Evolutionary conservation across 2,329 filamentous ascomycete genomes (phyloP).

Genomic region (Xylariaceae sp.): DNA sequence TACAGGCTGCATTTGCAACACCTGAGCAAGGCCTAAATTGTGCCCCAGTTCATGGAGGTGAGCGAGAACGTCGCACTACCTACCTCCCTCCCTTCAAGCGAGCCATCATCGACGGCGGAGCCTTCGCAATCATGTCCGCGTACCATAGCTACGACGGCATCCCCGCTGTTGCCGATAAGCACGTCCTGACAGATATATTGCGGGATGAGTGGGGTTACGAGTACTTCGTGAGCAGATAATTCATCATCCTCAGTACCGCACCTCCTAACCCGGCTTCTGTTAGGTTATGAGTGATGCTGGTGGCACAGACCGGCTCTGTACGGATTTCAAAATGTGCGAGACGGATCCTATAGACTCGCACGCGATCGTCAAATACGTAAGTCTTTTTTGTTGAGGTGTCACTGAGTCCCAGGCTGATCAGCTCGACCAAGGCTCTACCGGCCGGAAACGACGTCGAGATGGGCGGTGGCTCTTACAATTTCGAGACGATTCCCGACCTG

Average conservation of each 20-base stretch:
- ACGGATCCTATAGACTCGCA: constrained; percentile 58
- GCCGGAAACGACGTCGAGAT: constrained; percentile 72
- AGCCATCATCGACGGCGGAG: constrained; percentile 65
- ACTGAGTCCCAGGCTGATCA: no score
- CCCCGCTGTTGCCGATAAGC: constrained; percentile 61
- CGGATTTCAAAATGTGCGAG: constrained; percentile 59
- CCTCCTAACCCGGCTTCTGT: constrained; percentile 4
- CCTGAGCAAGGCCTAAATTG: constrained; percentile 72
- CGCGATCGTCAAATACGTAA: constrained; percentile 56
- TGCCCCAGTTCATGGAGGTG: constrained; percentile 50
- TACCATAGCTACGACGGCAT: constrained; percentile 73
- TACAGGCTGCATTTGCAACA: constrained; percentile 54
- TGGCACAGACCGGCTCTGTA: constrained; percentile 64
- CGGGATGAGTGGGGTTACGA: constrained; percentile 70
- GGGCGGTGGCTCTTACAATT: constrained; percentile 71
- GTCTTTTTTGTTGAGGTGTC: constrained; percentile 5
- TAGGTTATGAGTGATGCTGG: constrained; percentile 61
- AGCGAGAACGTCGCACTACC: constrained; percentile 50
- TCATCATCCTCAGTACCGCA: constrained; percentile 5
- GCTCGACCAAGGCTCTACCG: constrained; percentile 45
- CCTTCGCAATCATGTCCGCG: constrained; percentile 67
- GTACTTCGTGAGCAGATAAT: constrained; percentile 50
- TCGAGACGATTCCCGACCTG: constrained; percentile 61
- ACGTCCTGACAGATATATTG: constrained; percentile 64
- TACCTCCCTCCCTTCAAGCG: constrained; percentile 61